Conservation (phyloP, 805 yeast species). For the Maudiozyma bulderi region DNA sequence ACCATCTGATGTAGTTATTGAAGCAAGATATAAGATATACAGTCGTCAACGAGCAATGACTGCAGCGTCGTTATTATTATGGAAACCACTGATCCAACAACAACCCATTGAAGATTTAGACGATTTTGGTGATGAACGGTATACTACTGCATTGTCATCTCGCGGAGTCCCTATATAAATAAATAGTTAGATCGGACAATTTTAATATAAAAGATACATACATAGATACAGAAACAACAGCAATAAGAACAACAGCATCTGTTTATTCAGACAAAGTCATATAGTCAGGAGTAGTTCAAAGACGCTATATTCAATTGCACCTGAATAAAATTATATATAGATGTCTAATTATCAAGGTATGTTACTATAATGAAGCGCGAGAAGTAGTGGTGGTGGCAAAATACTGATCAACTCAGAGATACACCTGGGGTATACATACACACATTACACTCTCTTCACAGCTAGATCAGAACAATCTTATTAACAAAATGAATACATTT, state of each 20-base stretch:
- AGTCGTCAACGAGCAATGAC: too few relatives aligned
- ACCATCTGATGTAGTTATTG: too few relatives aligned
- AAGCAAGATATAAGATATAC: too few relatives aligned
- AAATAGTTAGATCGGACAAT: background rate
- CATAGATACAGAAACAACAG: conserved; percentile 7
- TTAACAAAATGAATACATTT: background rate
- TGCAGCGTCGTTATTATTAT: background rate
- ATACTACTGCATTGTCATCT: background rate
- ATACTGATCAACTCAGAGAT: too few relatives aligned
- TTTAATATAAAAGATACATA: conserved; percentile 3
- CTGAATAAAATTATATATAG: background rate
- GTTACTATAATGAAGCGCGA: conserved; percentile 1
- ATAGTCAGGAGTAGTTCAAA: too few relatives aligned
- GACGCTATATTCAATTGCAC: too few relatives aligned
- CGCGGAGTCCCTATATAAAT: background rate
- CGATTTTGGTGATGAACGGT: background rate
- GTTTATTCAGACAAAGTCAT: background rate
- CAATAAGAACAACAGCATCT: conserved; percentile 3
- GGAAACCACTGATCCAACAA: background rate
- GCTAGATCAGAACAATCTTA: conserved; percentile 1
- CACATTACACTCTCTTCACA: too few relatives aligned
- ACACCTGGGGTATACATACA: too few relatives aligned
- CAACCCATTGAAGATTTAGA: background rate
- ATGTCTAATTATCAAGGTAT: conserved; percentile 30
- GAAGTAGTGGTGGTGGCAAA: too few relatives aligned